phyloP scores from a whole-genome alignment of 352 stramenopile genomes.

The Phytophthora lateralis region DNA sequence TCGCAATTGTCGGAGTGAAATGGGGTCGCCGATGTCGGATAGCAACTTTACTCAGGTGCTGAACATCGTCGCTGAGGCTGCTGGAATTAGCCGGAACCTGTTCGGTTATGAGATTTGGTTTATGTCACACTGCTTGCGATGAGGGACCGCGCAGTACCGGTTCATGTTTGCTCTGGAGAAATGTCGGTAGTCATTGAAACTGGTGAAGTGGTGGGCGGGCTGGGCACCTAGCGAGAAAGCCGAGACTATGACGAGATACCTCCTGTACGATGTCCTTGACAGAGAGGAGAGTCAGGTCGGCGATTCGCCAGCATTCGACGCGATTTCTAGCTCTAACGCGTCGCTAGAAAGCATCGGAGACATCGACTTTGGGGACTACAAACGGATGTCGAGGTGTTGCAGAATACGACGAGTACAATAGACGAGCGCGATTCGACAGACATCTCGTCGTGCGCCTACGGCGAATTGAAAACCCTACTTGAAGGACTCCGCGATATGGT shows the following conservation, averaged over 20 bases:
- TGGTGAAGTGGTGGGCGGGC: not conserved
- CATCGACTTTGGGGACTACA: too few relatives aligned
- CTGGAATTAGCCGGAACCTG: not conserved
- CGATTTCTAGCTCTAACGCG: not conserved
- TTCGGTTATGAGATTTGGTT: slow-evolving; percentile 12
- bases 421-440: too few relatives aligned
- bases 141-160: slow-evolving; percentile 21
- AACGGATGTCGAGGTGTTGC: too few relatives aligned
- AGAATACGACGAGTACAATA: too few relatives aligned
- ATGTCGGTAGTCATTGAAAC: not conserved
- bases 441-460: too few relatives aligned
- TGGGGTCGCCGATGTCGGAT: slow-evolving; percentile 12
- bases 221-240: slow-evolving; percentile 11
- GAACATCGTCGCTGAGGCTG: slow-evolving; percentile 11
- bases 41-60: slow-evolving; percentile 16
- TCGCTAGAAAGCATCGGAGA: not conserved
- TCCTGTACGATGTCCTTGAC: slow-evolving; percentile 8
- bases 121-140: slow-evolving; percentile 10
- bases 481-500: too few relatives aligned
- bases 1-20: not conserved
- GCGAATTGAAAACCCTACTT: too few relatives aligned
- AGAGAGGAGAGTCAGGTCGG: slow-evolving; percentile 2
- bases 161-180: slow-evolving; percentile 33
- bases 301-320: not conserved
- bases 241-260: slow-evolving; percentile 5